Evolutionary conservation across 495 filamentous ascomycete species (phyloP), one percentile per base, ranked within the genome.

Genomic region (Cercophora sp.): DNA sequence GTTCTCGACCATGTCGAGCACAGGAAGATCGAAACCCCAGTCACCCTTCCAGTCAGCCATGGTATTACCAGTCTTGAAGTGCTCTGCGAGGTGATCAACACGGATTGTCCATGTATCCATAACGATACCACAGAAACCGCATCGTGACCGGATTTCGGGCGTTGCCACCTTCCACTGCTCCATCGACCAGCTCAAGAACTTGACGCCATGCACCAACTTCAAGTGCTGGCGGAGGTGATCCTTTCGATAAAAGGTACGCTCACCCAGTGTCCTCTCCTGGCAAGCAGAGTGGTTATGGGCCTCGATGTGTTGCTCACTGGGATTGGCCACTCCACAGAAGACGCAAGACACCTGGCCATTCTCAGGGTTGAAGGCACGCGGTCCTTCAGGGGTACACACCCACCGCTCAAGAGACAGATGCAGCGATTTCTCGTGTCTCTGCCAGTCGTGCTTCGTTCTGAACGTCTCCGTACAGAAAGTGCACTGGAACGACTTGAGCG

Each of bases 381-480:
- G 72, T 1, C 85, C 86, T 52, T 82, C 69, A 0, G 87, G 87
- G 34, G 84, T 82, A 62, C 88, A 93, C 19, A 88, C 76, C 88
- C 88, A 93, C 20, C 83, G 82, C 57, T 91, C 88, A 0, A 91
- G 76, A 11, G 79, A 82, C 24, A 93, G 61, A 63, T 93, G 88
- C 16, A 91, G 71, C 16, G 85, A 87, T 56, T 88, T 90, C 63
- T 93, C 88, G 65, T 93, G 88, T 29, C 88, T 77, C 46, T 84
- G 78, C 88, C 88, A 93, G 66, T 93, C 88, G 66, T 89, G 86
- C 65, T 90, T 89, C 46, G 84, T 89, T 52, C 83, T 82, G 70
- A 91, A 92, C 0, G 82, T 85, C 50, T 88, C 83, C 0, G 82
- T 83, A 62, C 88, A 93, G 70, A 93, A 93, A 8, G 88, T 93